Evolutionary conservation across 495 filamentous ascomycete species (phyloP), one percentile per base, ranked within the genome.

Genomic region (Hypoxylon lienhwacheense): DNA sequence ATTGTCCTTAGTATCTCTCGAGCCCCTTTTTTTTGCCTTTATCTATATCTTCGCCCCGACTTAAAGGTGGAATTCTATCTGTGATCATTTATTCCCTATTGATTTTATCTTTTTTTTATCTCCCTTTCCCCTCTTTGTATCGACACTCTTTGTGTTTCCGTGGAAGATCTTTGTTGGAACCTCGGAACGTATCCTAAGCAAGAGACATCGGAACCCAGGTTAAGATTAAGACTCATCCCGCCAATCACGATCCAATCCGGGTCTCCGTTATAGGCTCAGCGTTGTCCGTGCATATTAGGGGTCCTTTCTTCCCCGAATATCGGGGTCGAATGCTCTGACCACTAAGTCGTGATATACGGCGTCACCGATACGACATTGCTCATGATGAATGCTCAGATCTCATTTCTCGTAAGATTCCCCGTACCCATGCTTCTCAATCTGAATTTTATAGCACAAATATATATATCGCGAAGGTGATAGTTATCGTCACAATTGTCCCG

Each of bases 351-450:
- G 35, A 53, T 57, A 36, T 61, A 57, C 54, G 16, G 39, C 47
- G 42, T 49, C 50, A 47, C 46, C 36, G 15, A 57, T 60, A 59
- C 59, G 52, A 53, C 53, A 53, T 43, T 48, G 47, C n/a, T 55
- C 62, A 75, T 59, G 35, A 80, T 81, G 77, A 79, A 75, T 59
- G 76, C 77, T 45, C 74, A 80, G 65, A 77, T 82, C 54, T 76
- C 77, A 34, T 82, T 82, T 62, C 70, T 82, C 48, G 79, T 81
- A 70, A 73, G 75, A 16, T 20, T 19, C 46, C 46, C 47, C 40
- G 39, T 19, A 40, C 46, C 47, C 40, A 39, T 42, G 39, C 32
- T 51, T 45, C 41, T 21, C 26, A n/a, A 42, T 47, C 28, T 50
- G 8, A 16, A 47, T 57, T 53, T 45, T 22, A 46, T 43, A 43